Percentiles rank a stretch among this genome's conserved stretches.
phyloP scores from a whole-genome alignment of 495 filamentous ascomycete species.

The Aspergillus heteromorphus region DNA sequence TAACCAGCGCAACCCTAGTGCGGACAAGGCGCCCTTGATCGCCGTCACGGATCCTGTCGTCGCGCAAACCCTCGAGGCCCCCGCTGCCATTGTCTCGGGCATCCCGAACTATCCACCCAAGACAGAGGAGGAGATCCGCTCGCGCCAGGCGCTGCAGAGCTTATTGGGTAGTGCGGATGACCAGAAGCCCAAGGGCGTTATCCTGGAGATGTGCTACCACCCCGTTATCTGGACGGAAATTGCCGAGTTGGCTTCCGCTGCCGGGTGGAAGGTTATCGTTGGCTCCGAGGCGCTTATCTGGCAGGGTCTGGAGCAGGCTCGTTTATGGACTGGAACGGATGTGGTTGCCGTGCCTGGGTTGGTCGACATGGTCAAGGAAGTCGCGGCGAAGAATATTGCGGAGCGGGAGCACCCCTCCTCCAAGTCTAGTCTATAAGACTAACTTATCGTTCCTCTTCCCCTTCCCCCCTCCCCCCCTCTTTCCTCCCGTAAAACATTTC shows the following conservation, averaged over 20 bases:
- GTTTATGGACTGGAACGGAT: constrained; percentile 55
- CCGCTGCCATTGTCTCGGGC: constrained; percentile 58
- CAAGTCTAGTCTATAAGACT: constrained; percentile 26
- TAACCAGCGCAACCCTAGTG: constrained; percentile 25
- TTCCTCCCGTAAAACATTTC: constrained; percentile 1
- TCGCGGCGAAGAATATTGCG: constrained; percentile 39
- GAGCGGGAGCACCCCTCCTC: constrained; percentile 17
- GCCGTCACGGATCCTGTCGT: constrained; percentile 52
- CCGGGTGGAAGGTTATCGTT: constrained; percentile 64
- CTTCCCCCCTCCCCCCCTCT: constrained; percentile 8
- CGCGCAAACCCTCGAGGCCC: constrained; percentile 50
- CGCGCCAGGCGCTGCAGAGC: constrained; percentile 50
- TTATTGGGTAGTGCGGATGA: constrained; percentile 36
- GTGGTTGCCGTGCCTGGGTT: constrained; percentile 47
- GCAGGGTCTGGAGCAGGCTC: constrained; percentile 68
- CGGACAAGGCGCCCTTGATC: constrained; percentile 43
- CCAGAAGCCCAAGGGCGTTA: constrained; percentile 51
- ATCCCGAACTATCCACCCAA: constrained; percentile 66
- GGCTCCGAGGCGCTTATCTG: constrained; percentile 70
- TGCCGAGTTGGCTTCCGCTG: constrained; percentile 46
- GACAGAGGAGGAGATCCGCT: constrained; percentile 51
- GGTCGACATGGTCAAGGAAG: constrained; percentile 46
- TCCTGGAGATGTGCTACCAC: constrained; percentile 79
- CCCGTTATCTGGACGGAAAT: constrained; percentile 62
- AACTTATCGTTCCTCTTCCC: not conserved